These are phyloP conservation scores for Rhynchosporium agropyri DNA, from an alignment of 2,329 filamentous ascomycete genomes.

Conservation along the genomic window DNA sequence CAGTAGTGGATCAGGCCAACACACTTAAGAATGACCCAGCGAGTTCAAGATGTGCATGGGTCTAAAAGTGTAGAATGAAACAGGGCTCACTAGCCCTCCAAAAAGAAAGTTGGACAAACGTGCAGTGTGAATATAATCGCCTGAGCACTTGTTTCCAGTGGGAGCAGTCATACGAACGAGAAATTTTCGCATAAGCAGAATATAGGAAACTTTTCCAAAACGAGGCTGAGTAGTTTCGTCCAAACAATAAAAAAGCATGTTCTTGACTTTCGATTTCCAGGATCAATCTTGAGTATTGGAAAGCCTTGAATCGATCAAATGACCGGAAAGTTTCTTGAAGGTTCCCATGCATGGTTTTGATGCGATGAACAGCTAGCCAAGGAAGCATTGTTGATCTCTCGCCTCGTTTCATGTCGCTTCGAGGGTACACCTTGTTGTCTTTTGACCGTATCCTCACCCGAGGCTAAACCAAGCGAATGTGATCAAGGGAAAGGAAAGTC, in stretches of 20 bases:
- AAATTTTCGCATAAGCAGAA: conserved; percentile 9
- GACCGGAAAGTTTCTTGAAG: conserved; percentile 5
- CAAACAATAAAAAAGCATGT: background rate
- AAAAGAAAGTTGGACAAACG: background rate
- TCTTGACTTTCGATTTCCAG: conserved; percentile 1
- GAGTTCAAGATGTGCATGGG: background rate
- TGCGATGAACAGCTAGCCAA: conserved; percentile 7
- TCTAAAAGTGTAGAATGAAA: background rate
- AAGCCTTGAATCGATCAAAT: background rate
- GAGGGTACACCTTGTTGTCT: conserved; percentile 2
- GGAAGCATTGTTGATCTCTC: conserved; percentile 9
- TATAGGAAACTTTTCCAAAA: background rate
- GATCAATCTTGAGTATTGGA: background rate
- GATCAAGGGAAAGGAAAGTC: background rate
- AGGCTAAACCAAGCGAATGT: background rate
- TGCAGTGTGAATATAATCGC: background rate
- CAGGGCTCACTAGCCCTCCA: background rate
- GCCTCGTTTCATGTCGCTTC: conserved; percentile 9
- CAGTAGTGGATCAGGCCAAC: background rate
- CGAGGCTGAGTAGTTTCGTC: conserved; percentile 5
- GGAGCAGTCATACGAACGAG: conserved; percentile 2
- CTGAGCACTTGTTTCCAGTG: background rate
- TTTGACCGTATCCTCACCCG: background rate
- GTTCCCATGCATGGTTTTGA: background rate
- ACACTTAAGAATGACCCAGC: background rate